Base-by-base conservation (phyloP, 768 basidiomycete species). In the Tricholoma sp. region DNA sequence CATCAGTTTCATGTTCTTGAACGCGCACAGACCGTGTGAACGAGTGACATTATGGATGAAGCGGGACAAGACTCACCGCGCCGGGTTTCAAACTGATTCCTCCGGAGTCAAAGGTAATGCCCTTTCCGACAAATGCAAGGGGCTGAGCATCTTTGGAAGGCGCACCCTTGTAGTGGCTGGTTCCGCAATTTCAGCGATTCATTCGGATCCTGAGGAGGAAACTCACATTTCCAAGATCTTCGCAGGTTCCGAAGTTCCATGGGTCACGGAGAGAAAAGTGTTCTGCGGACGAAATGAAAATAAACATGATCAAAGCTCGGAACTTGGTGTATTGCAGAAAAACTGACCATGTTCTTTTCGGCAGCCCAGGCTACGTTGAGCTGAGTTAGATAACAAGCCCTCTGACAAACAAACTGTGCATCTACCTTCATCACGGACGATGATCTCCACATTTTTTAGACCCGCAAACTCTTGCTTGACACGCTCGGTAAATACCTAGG, bases 31-130 rank as follows among this genome's bases (percentile, higher is more conserved):
- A 16, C 32, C n/a, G 9, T 24, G 19, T 47, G 32, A 51, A 16
- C 10, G 21, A 4, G 12, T 24, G 14, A 2, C n/a, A 5, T 9
- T 27, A 22, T 27, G 29, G 41, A 32, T 19, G 14, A 21, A 37
- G 50, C 16, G 43, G 52, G 53, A 46, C 43, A 5, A 7, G 6
- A 76, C 82, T 64, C 59, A 85, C 89, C 32, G 79, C 78, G 32
- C 78, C 67, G n/a, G 89, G 83, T 72, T 94, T 94, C 70, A 95
- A 72, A 58, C 86, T 88, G 70, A 93, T 93, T 62, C 91, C 91
- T 77, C 91, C 91, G 2, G 85, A 84, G 70, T 95, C 91, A 61
- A 94, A 95, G 14, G 91, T 93, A 67, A 94, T 86, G 59, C 92
- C 92, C 68, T 94, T 94, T 32, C 92, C 92, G 34, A 94, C 89